These are phyloP conservation scores for Xerophyta viscosa DNA, from an alignment of 106 monocot species.

Conservation along the genomic window DNA sequence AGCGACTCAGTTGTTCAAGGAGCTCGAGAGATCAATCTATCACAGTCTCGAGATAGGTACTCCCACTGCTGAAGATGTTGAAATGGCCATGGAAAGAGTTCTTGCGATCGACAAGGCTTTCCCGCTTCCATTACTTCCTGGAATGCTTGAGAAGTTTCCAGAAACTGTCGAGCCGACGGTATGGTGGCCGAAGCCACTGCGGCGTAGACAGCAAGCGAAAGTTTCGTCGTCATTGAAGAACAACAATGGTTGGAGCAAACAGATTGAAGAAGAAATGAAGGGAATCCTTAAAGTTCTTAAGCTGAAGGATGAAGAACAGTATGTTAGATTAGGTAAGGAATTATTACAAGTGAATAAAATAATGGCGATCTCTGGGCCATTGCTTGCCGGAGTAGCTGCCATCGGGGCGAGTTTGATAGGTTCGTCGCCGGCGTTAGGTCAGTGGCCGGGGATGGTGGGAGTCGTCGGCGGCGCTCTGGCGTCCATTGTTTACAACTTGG, in stretches of 20 bases:
- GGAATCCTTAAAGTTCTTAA: conserved; percentile 39
- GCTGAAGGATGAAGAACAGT: conserved; percentile 46
- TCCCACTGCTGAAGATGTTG: conserved; percentile 22
- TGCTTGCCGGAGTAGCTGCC: conserved; percentile 44
- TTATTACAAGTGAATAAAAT: conserved; percentile 41
- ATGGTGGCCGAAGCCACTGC: conserved; percentile 58
- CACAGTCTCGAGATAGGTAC: conserved; percentile 9
- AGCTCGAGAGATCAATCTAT: conserved; percentile 49
- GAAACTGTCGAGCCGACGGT: conserved; percentile 42
- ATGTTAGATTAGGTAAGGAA: conserved; percentile 26
- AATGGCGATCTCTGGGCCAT: conserved; percentile 53
- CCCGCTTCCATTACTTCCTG: conserved; percentile 59
- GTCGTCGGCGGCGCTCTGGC: conserved; percentile 60
- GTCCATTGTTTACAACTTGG: conserved; percentile 45
- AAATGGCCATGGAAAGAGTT: conserved; percentile 46
- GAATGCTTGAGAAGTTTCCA: conserved; percentile 87
- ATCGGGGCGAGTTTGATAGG: conserved; percentile 21
- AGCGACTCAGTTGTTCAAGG: conserved; percentile 55
- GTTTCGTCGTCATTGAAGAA: background rate
- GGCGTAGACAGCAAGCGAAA: background rate
- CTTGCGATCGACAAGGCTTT: conserved; percentile 73
- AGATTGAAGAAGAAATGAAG: conserved; percentile 43
- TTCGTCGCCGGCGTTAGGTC: conserved; percentile 7
- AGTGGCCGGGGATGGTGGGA: conserved; percentile 20
- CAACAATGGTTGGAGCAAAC: conserved; percentile 46